Evolutionary conservation across 495 filamentous ascomycete species (phyloP).

Genomic region (Margaritispora aquatica): DNA sequence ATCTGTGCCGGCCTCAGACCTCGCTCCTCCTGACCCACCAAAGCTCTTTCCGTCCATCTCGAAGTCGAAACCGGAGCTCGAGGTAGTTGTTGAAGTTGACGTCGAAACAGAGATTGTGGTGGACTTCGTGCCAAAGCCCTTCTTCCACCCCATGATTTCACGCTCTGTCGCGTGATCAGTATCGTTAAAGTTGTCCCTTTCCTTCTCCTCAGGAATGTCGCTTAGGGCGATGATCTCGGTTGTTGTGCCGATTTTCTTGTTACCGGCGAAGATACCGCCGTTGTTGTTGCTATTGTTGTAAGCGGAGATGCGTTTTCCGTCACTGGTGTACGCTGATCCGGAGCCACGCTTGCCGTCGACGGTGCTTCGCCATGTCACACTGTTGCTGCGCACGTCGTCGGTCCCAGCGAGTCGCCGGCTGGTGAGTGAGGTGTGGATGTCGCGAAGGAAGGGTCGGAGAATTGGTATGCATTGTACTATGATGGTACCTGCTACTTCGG

Average conservation of each 20-base stretch:
- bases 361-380: background rate
- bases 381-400: background rate
- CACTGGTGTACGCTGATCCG: background rate
- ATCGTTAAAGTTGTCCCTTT: too few relatives aligned
- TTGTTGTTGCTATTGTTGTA: background rate
- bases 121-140: background rate
- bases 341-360: background rate
- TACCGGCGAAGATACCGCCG: background rate
- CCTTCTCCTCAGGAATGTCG: background rate
- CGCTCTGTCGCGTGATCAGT: background rate
- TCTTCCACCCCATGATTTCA: background rate
- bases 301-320: background rate
- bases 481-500: conserved; percentile 5
- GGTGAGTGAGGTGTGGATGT: background rate
- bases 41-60: too few relatives aligned
- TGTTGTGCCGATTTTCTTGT: background rate
- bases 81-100: too few relatives aligned
- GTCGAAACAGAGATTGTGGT: too few relatives aligned
- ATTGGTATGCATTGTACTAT: conserved; percentile 6
- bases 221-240: background rate
- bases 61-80: background rate
- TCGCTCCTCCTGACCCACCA: background rate
- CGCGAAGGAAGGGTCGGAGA: background rate
- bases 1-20: background rate
- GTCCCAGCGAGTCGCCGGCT: background rate